Percentiles rank a stretch among this genome's conserved stretches.
Evolutionary conservation across 345 rosid genomes (phyloP).

Genomic region (Aethionema arabicum): DNA sequence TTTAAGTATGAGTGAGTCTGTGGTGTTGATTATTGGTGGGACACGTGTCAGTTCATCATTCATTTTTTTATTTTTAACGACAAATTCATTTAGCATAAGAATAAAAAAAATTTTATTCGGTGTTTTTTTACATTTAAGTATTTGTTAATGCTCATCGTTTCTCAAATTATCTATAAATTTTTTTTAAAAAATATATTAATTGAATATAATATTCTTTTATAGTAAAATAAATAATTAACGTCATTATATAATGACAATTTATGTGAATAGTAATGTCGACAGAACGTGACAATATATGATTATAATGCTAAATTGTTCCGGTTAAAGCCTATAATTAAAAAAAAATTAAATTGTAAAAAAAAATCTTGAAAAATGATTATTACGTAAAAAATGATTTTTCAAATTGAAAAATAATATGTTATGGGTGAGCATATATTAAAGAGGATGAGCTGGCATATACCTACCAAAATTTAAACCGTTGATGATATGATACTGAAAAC

Average conservation of each 20-base stretch:
- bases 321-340: background rate
- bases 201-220: no score
- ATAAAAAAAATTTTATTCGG: no score
- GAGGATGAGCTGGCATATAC: slow-evolving; percentile 64
- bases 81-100: no score
- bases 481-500: slow-evolving; percentile 18
- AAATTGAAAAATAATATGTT: background rate
- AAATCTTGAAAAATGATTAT: background rate
- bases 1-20: background rate
- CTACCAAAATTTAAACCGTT: slow-evolving; percentile 18
- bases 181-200: no score
- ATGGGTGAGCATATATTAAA: slow-evolving; percentile 12
- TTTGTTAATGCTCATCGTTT: no score
- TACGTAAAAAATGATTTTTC: background rate
- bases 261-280: slow-evolving; percentile 7
- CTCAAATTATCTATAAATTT: no score
- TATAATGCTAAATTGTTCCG: slow-evolving; percentile 9
- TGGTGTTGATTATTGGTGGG: slow-evolving; percentile 30
- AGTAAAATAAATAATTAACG: no score
- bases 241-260: background rate
- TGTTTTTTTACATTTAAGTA: no score
- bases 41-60: slow-evolving; percentile 28
- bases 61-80: background rate
- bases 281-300: slow-evolving; percentile 9
- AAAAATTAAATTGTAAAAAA: slow-evolving; percentile 9